phyloP scores from a whole-genome alignment of 306 rosid species.

The Rosa multiflora region DNA sequence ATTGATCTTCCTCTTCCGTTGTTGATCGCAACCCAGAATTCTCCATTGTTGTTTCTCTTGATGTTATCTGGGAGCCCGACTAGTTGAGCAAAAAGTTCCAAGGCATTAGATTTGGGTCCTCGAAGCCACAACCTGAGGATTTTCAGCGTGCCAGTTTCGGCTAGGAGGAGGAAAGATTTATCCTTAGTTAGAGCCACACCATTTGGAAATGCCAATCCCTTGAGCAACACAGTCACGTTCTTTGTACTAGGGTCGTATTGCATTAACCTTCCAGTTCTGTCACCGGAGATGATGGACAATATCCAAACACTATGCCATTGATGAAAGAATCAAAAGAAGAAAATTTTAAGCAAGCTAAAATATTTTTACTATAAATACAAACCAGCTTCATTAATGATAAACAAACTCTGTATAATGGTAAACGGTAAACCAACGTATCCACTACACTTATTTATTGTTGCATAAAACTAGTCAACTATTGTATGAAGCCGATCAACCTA shows the following conservation, averaged over 20 bases:
- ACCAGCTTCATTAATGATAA: no score
- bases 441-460: no score
- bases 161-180: constrained; percentile 43
- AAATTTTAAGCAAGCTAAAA: background rate
- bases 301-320: constrained; percentile 32
- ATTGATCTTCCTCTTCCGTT: constrained; percentile 29
- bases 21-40: constrained; percentile 55
- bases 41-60: constrained; percentile 41
- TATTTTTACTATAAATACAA: no score
- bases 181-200: constrained; percentile 60
- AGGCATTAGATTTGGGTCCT: constrained; percentile 16
- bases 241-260: constrained; percentile 43
- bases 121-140: constrained; percentile 35
- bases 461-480: no score
- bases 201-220: constrained; percentile 52
- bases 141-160: constrained; percentile 26
- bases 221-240: constrained; percentile 39
- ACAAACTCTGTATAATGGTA: no score
- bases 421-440: no score
- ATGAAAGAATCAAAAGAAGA: background rate
- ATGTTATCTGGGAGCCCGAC: constrained; percentile 53
- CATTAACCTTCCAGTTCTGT: constrained; percentile 51
- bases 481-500: no score
- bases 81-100: constrained; percentile 35
- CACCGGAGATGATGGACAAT: constrained; percentile 31